These are phyloP conservation scores for Xylaria flabelliformis DNA, from an alignment of 495 filamentous ascomycete species.

Conservation along the genomic window DNA sequence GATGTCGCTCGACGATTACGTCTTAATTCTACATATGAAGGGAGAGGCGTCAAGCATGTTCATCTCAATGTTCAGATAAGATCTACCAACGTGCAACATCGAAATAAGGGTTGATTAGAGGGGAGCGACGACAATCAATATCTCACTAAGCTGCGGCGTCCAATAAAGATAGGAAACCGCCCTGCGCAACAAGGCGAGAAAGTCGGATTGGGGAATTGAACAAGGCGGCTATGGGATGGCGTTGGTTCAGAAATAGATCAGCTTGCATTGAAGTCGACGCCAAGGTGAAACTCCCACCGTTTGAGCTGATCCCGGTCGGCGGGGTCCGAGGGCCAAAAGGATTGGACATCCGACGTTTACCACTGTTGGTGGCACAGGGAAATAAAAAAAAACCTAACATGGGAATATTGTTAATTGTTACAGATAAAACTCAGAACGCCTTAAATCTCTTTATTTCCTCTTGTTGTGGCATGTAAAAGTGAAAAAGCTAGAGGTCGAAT, in stretches of 20 bases:
- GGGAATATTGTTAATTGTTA: not conserved
- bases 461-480: not conserved
- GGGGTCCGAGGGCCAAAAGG: slow-evolving; percentile 16
- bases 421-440: not conserved
- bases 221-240: not conserved
- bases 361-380: not conserved
- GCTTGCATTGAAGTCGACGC: slow-evolving; percentile 12
- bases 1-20: not conserved
- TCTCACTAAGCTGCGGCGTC: slow-evolving; percentile 9
- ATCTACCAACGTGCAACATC: not conserved
- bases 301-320: slow-evolving; percentile 17
- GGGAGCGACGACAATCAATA: not conserved
- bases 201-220: not conserved
- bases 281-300: slow-evolving; percentile 18
- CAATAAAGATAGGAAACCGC: not conserved
- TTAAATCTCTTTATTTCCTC: not conserved
- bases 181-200: not conserved
- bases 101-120: not conserved
- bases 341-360: not conserved
- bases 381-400: not conserved
- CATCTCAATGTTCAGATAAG: not conserved
- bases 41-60: not conserved
- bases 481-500: not conserved
- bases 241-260: slow-evolving; percentile 17
- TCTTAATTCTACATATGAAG: not conserved